A percentile compares a stretch with the other conserved stretches of the same genome.
phyloP scores from a whole-genome alignment of 140 eudicot genomes.

The Flaveria floridana region DNA sequence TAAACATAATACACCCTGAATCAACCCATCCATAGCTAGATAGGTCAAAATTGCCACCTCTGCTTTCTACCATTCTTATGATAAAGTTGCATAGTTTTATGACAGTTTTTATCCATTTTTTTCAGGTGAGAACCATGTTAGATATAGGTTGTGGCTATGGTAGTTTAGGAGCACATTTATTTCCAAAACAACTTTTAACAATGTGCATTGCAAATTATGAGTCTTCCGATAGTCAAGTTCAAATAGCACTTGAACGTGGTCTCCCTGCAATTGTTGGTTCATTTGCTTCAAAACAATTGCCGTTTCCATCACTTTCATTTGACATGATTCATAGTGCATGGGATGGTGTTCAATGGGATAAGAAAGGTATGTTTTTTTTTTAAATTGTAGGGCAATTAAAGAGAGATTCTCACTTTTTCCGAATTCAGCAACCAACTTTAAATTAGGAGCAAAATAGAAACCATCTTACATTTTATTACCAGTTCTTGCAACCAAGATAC shows the following conservation, averaged over 20 bases:
- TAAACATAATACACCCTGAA: background rate
- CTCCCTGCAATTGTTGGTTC: conserved; percentile 97
- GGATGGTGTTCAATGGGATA: conserved; percentile 80
- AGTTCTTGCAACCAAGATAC: background rate
- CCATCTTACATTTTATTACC: background rate
- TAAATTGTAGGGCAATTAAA: background rate
- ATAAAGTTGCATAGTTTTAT: conserved; percentile 19
- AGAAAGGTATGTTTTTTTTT: conserved; percentile 60
- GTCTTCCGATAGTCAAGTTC: conserved; percentile 96
- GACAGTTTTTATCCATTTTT: background rate
- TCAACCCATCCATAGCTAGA: background rate
- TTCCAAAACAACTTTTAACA: conserved; percentile 64
- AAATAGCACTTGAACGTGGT: conserved; percentile 92
- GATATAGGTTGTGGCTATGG: conserved; percentile 99
- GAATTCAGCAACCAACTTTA: background rate
- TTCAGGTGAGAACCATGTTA: conserved; percentile 80
- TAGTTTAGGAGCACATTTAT: conserved; percentile 93
- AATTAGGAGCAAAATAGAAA: background rate
- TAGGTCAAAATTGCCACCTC: background rate
- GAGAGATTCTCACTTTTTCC: background rate
- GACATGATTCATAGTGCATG: conserved; percentile 95
- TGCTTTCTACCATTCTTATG: background rate
- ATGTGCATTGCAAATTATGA: conserved; percentile 92
- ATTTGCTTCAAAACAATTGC: conserved; percentile 70
- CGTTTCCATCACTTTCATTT: conserved; percentile 85